phyloP scores from a whole-genome alignment of 1,139 yeast species.

The Protomyces arabidopsidicola region DNA sequence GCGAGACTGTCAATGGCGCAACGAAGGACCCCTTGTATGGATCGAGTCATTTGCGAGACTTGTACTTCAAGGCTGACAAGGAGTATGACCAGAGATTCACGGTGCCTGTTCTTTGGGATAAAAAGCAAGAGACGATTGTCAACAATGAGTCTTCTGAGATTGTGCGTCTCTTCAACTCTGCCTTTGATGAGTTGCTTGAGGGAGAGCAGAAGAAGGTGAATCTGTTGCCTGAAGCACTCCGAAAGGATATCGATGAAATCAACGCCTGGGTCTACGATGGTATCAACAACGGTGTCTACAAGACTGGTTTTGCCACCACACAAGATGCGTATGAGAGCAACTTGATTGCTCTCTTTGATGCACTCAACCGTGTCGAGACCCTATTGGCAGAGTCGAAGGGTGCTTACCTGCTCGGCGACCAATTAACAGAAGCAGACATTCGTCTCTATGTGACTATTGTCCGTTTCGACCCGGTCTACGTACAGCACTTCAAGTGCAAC shows the following conservation, averaged over 20 bases:
- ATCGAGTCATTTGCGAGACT: conserved; percentile 57
- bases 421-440: conserved; percentile 83
- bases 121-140: conserved; percentile 72
- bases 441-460: conserved; percentile 77
- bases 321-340: conserved; percentile 78
- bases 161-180: conserved; percentile 73
- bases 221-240: conserved; percentile 57
- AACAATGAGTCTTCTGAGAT: conserved; percentile 88
- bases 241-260: conserved; percentile 61
- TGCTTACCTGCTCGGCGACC: conserved; percentile 58
- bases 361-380: conserved; percentile 70
- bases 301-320: conserved; percentile 80
- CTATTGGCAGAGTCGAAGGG: conserved; percentile 51
- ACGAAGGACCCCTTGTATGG: conserved; percentile 66
- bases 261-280: conserved; percentile 81
- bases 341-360: conserved; percentile 59
- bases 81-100: conserved; percentile 77
- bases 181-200: conserved; percentile 53
- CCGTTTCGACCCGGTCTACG: conserved; percentile 86
- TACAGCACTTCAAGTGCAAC: conserved; percentile 92
- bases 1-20: conserved; percentile 51
- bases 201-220: conserved; percentile 51
- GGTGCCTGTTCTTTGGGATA: conserved; percentile 92
- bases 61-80: conserved; percentile 71
- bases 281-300: conserved; percentile 63